Base-by-base conservation (phyloP, 192 early-diverging fungal genomes). In the Anaeromyces robustus region DNA sequence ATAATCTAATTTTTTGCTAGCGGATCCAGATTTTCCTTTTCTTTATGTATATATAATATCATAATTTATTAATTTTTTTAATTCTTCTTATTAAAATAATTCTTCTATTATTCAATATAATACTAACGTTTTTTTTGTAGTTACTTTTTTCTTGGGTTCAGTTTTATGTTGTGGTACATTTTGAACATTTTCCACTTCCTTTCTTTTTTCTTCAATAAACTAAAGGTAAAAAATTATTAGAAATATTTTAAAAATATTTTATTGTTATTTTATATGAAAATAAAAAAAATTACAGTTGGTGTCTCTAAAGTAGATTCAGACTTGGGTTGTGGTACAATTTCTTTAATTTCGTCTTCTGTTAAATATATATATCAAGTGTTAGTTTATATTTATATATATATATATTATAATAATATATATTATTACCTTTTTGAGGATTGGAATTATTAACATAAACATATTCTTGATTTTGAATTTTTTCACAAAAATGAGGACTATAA, bases 101-200 rank as follows among this genome's bases (percentile, higher is more conserved):
- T n/a, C n/a, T n/a, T n/a, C n/a, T n/a, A n/a, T n/a, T n/a, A n/a
- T n/a, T n/a, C n/a, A 80, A 30, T 37, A 28, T 9, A 59, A 30
- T 29, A 43, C 83, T 86, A 81, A 90, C 89, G 83, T 77, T 84
- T 90, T 32, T 92, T 90, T 78, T 88, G 90, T 59, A 87, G 80
- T 82, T 92, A 90, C 39, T 91, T 80, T 78, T 29, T 80, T 78
- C 18, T 68, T 68, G 26, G 2, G 22, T 68, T 68, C 52, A 11
- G 52, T 5, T 68, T 68, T 68, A n/a, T 22, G n/a, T 68, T 68
- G 52, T n/a, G 52, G 26, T n/a, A 78, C 12, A 78, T 1, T 80
- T 80, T 29, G 29, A 30, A 29, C 12, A 41, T 29, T 80, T 2
- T 80, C 80, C 6, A 77, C 0, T 13, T 80, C 80, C 12, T 80